These are phyloP conservation scores for Vanderwaltozyma polyspora DNA, from an alignment of 805 yeast species.

Conservation along the genomic window DNA sequence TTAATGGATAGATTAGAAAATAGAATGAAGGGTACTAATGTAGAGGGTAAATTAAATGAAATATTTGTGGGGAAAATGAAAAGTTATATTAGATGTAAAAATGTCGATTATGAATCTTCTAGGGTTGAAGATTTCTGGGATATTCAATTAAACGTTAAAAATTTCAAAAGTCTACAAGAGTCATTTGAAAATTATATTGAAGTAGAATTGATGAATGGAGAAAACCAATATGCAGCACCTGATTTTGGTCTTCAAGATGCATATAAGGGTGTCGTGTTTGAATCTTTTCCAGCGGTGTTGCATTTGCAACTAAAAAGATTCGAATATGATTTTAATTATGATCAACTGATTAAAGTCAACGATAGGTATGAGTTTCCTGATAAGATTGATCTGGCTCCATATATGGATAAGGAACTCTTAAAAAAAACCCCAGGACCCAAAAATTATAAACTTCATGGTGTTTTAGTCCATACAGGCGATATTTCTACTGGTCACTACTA, in stretches of 20 bases:
- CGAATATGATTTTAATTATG: constrained; percentile 86
- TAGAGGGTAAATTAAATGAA: constrained; percentile 63
- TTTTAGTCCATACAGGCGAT: constrained; percentile 91
- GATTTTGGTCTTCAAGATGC: constrained; percentile 90
- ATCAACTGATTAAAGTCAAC: constrained; percentile 79
- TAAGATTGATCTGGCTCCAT: constrained; percentile 68
- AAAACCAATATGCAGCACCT: constrained; percentile 89
- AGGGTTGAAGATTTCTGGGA: constrained; percentile 97
- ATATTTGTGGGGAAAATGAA: constrained; percentile 96
- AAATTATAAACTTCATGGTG: constrained; percentile 80
- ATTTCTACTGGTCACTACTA: constrained; percentile 94
- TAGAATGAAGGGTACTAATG: constrained; percentile 80
- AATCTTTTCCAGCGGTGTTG: constrained; percentile 81
- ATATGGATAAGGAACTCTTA: constrained; percentile 45
- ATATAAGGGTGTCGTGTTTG: constrained; percentile 87
- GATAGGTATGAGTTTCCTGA: constrained; percentile 87
- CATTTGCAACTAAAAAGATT: constrained; percentile 90
- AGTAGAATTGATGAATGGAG: constrained; percentile 83
- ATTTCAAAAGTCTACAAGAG: constrained; percentile 55
- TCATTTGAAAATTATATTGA: constrained; percentile 83
- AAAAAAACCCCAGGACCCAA: constrained; percentile 11
- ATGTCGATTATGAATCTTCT: constrained; percentile 87
- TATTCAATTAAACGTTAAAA: constrained; percentile 87
- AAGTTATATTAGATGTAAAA: constrained; percentile 81
- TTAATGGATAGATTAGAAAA: constrained; percentile 88